These are phyloP conservation scores for Zymoseptoria brevis DNA, from an alignment of 2,329 filamentous ascomycete species.

Conservation along the genomic window DNA sequence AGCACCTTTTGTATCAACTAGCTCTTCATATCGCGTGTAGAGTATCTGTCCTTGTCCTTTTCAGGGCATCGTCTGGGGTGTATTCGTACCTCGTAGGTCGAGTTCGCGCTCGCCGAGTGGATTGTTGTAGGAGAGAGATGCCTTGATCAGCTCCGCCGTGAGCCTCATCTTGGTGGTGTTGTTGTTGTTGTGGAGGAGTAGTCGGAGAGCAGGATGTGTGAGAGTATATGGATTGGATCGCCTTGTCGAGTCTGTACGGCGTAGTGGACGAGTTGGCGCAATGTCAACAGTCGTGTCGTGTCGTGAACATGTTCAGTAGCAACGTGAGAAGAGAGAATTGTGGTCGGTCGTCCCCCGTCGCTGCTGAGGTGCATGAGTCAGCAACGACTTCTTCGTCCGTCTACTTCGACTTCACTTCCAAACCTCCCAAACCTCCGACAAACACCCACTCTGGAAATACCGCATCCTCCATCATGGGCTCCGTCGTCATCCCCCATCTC, in stretches of 20 bases:
- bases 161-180: conserved; percentile 65
- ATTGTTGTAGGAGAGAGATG: conserved; percentile 96
- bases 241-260: not conserved
- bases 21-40: conserved; percentile 53
- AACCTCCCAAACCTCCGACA: not conserved
- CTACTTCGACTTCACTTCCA: not conserved
- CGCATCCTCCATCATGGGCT: conserved; percentile 52
- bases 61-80: conserved; percentile 45
- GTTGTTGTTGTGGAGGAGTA: not conserved
- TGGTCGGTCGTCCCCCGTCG: not conserved
- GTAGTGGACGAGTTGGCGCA: not conserved
- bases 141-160: conserved; percentile 87
- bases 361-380: not conserved
- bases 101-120: conserved; percentile 97
- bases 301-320: not conserved
- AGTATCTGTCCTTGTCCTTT: conserved; percentile 98
- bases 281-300: not conserved
- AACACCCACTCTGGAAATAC: not conserved
- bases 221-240: not conserved
- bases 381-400: not conserved
- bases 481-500: conserved; percentile 85
- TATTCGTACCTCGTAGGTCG: conserved; percentile 90
- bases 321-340: conserved; percentile 4
- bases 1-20: conserved; percentile 35
- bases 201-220: not conserved